Evolutionary conservation across 768 basidiomycete species (phyloP), one percentile per base, ranked within the genome.

Genomic region (Lactifluus echinatus): DNA sequence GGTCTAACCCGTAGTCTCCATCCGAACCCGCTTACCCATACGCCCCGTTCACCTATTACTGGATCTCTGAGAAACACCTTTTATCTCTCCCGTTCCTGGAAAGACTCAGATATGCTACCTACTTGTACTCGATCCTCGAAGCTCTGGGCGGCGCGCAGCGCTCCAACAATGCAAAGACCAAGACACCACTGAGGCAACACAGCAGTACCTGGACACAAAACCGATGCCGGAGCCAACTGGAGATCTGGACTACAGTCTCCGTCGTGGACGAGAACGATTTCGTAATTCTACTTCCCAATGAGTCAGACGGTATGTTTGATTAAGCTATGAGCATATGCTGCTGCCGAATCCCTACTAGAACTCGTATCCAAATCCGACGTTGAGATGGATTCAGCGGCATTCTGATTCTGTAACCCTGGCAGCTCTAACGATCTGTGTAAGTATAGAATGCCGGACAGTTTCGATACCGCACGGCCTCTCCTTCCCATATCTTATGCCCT

Each of bases 211-310:
- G 34, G 64, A 70, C 50, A 48, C 59, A 4, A 48, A 63, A 7
- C 76, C 75, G 0, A 76, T 75, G 2, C 75, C 75, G 3, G 66
- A 69, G 44, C 74, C 75, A 2, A 76, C 75, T 1, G 74, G 73
- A 1, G 54, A 60, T 60, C 6, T 58, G 64, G 24, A 75, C 72
- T 5, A 76, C 73, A 0, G 70, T 76, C 26, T 72, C 73, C 58
- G 69, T 70, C 51, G 58, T 33, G 4, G 64, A 58, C 33, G 62
- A 50, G 17, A 60, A 64, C 8, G 58, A 66, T 31, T 76, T 76
- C 36, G 71, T 71, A 2, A 57, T 76, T 42, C 61, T 75, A 28
- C 55, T 75, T 11, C 75, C 73, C 3, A 46, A 15, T 24, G 63
- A 21, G 2, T 12, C 66, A 0, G 72, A 70, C 21, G 75, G 74